These are phyloP conservation scores for Cicer yamashitae DNA, from an alignment of 306 rosid genomes.

Conservation along the genomic window DNA sequence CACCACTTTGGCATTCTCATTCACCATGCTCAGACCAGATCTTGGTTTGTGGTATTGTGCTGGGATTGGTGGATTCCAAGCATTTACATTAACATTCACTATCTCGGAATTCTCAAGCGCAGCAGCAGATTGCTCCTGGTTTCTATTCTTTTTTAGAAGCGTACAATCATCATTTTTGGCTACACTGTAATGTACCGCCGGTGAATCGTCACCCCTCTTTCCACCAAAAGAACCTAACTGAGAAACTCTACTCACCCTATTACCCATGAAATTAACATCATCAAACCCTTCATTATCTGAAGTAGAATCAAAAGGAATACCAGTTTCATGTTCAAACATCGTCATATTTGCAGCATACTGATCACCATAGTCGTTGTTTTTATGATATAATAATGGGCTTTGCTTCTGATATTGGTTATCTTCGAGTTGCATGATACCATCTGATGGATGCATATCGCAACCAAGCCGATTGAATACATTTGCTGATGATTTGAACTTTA, in stretches of 20 bases:
- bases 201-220: conserved; percentile 57
- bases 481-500: conserved; percentile 64
- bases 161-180: conserved; percentile 55
- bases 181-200: conserved; percentile 54
- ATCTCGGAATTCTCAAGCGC: conserved; percentile 61
- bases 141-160: conserved; percentile 50
- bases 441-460: conserved; percentile 53
- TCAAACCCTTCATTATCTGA: conserved; percentile 74
- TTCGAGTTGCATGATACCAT: conserved; percentile 52
- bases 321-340: conserved; percentile 62
- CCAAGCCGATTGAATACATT: conserved; percentile 90
- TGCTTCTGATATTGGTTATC: conserved; percentile 55
- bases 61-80: conserved; percentile 65
- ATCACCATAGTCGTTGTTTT: conserved; percentile 52
- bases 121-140: conserved; percentile 55
- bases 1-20: conserved; percentile 51
- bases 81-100: conserved; percentile 69
- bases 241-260: conserved; percentile 56
- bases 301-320: conserved; percentile 64
- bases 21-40: conserved; percentile 51
- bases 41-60: conserved; percentile 58
- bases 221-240: conserved; percentile 59
- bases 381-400: conserved; percentile 47
- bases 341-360: conserved; percentile 52
- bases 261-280: conserved; percentile 58